Evolutionary conservation across 768 basidiomycete genomes (phyloP).

Genomic region (Leccinum variicolor): DNA sequence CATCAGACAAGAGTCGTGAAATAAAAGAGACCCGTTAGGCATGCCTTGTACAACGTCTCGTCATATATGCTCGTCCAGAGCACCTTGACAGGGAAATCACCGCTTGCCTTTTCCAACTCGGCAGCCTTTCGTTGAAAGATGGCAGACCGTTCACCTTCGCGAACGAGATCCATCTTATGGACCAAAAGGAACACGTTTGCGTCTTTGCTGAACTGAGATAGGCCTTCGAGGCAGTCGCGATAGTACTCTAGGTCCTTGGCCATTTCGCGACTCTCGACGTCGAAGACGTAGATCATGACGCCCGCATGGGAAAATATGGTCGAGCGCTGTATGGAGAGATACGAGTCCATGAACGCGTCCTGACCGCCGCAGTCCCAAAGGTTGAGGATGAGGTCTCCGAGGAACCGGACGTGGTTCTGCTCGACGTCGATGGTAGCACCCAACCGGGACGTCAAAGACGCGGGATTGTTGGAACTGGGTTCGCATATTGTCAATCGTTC

Average conservation of each 20-base stretch:
- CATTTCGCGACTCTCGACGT: conserved; percentile 85
- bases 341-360: conserved; percentile 96
- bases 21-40: conserved; percentile 1
- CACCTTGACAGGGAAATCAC: conserved; percentile 58
- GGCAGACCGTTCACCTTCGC: conserved; percentile 49
- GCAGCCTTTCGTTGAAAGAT: conserved; percentile 69
- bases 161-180: conserved; percentile 97
- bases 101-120: conserved; percentile 71
- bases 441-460: conserved; percentile 84
- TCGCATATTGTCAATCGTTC: conserved; percentile 8
- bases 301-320: conserved; percentile 97
- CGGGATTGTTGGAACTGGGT: conserved; percentile 89
- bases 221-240: conserved; percentile 82
- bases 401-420: conserved; percentile 94
- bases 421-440: conserved; percentile 98
- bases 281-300: conserved; percentile 98
- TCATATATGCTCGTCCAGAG: conserved; percentile 97
- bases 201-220: conserved; percentile 74
- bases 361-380: conserved; percentile 99
- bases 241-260: conserved; percentile 89
- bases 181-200: conserved; percentile 87
- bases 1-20: conserved; percentile 10
- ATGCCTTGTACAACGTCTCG: conserved; percentile 91
- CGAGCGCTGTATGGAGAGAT: conserved; percentile 86
- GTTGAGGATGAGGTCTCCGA: conserved; percentile 93